Evolutionary conservation across 148 eudicot genomes (phyloP), one percentile per base, ranked within the genome.

Genomic region (Camellia japonica): DNA sequence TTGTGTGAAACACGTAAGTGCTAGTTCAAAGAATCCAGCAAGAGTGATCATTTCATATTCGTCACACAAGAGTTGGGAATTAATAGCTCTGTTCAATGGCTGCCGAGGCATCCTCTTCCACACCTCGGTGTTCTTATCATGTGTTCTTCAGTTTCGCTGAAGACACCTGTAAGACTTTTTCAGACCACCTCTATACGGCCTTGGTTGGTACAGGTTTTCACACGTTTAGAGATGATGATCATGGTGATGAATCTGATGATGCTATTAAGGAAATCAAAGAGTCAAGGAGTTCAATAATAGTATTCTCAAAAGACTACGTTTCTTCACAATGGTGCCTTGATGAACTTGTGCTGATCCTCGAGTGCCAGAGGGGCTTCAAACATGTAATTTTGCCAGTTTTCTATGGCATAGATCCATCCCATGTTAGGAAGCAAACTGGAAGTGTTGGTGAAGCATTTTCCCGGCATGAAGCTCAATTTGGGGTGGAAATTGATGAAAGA

Each of bases 321-420:
- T 10, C 61, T 58, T 58, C 12, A 0, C 8, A 9, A 14, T 58
- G 1, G 61, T 58, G 61, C 61, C 61, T 58, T 10, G 61, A 58
- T 58, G 77, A 74, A 58, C 77, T 74, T 38, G 63, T 41, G 7
- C 9, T 54, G 63, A 74, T 74, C 12, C 20, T 41, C 9, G 8
- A 55, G 6, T 41, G 66, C 44, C 58, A 0, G 7, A 18, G 67
- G 52, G 23, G 20, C 16, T 18, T 2, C 5, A 5, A 44, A 58
- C 14, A 9, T 75, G 63, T 44, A 46, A 16, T 75, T 5, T 30
- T 30, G 1, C 38, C 38, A 30, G 38, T 30, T 30, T 75, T 75
- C 46, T 75, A 75, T 15, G 52, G 61, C 8, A 52, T 75, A 18
- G 52, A 38, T 43, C 78, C 78, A 16, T 75, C 78, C 47, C 44